Evolutionary conservation across 2,329 filamentous ascomycete genomes (phyloP), one percentile per base, ranked within the genome.

Genomic region (Tolypocladium pustulatum): DNA sequence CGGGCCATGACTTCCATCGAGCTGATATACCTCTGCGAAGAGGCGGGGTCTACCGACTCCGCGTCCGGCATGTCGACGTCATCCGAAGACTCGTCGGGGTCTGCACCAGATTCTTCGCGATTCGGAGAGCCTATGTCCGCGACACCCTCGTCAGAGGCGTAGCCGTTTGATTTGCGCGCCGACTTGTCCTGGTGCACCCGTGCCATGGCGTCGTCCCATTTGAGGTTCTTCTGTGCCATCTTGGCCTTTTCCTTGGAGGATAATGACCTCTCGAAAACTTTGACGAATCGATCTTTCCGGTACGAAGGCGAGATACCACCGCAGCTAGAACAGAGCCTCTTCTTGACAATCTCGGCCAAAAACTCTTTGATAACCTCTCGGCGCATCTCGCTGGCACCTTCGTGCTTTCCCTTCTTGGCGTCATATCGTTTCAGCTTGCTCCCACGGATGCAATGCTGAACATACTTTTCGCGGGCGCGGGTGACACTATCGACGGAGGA

Each of bases 201-300:
- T 15, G 89, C 73, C 65, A 95, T 78, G 4, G 89, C 87, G 68
- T 94, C 90, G 56, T 81, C 80, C 40, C 84, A 78, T 65, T 85
- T 87, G 69, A 91, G 83, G 56, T 78, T 80, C 54, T 77, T 78
- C 61, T 89, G 84, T 3, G 85, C 81, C 88, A 96, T 96, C 61
- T 87, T 85, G 49, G 85, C 81, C 69, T 86, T 85, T 40, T 94
- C 86, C 71, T 95, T 96, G 54, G 81, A 74, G 54, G 81, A 83
- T 59, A 97, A 76, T 2, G 88, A 79, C 69, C 89, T 94, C 69
- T 93, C 87, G 72, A 97, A 99, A 57, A 99, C 91, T 73, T 97
- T 99, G 69, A 92, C 88, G 67, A 86, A 94, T 51, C 88, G 83
- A 67, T 99, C 93, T 71, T 96, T 97, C 65, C 93, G 86, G 73